Conservation (phyloP, 768 basidiomycete species). For the Pilatotrama ljubarskyi region DNA sequence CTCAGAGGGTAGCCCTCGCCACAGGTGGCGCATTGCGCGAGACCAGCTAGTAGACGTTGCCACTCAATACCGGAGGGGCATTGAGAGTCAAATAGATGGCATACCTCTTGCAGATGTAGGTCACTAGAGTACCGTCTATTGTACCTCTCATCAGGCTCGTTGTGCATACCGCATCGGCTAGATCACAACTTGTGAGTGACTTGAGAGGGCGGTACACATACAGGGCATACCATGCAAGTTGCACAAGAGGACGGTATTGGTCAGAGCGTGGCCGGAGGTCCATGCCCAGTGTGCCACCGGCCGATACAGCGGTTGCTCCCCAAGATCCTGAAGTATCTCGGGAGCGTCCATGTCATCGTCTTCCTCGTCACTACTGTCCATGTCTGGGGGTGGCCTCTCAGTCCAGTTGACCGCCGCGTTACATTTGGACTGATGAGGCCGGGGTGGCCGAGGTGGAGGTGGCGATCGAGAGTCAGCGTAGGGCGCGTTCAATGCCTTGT, state of each 20-base stretch:
- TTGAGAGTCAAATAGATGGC: background rate
- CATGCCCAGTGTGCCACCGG: background rate
- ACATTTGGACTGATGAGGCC: background rate
- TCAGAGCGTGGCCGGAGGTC: background rate
- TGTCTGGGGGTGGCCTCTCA: background rate
- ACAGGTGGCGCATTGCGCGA: constrained; percentile 5
- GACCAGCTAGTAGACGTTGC: constrained; percentile 14
- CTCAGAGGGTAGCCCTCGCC: constrained; percentile 44
- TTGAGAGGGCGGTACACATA: too few species aligned
- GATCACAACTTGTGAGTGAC: too few species aligned
- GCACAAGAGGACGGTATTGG: background rate
- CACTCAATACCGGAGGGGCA: background rate
- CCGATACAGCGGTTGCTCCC: background rate
- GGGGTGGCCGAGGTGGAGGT: background rate
- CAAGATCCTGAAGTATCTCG: background rate
- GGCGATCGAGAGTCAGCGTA: background rate
- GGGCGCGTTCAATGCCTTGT: background rate
- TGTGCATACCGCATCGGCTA: background rate
- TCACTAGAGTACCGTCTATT: constrained; percentile 4
- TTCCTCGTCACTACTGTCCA: background rate
- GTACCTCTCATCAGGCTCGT: constrained; percentile 9
- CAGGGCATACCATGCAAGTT: background rate
- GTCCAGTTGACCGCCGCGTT: background rate
- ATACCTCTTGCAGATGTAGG: constrained; percentile 21
- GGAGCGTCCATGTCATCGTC: background rate